Base-by-base conservation (phyloP, 176 grass and related monocot species). In the Carex pumila region DNA sequence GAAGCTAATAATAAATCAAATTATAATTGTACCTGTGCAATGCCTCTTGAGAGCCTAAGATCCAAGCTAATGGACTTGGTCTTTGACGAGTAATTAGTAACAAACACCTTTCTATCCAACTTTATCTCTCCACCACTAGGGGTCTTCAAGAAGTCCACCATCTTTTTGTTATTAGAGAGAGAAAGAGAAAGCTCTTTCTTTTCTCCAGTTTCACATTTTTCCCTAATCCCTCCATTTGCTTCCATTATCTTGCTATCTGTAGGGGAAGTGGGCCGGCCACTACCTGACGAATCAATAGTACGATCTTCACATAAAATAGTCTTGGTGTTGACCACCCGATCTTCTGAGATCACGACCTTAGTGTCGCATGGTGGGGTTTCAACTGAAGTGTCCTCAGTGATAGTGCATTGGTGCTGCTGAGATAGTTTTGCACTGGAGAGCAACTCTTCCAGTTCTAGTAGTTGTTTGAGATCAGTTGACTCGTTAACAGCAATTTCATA, bases 21-120 rank as follows among this genome's bases (percentile, higher is more conserved):
- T 57, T 81, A 50, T 22, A 83, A 78, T 31, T n/a, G 29, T 86
- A 98, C 96, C 96, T 98, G 92, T 79, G 89, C 91, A 86, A 98
- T 98, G 85, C 96, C 96, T 85, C 93, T 81, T 67, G 96, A 98
- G 79, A 98, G 89, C 69, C 96, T 81, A 70, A 98, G 90, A 95
- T 98, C 93, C 88, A 98, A 93, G 87, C 96, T 95, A 84, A 98
- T 95, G 3, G 92, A 93, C 89, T 98, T 98, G 63, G 91, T 87
- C 81, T 90, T 98, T 72, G 91, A 88, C 12, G 81, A 83, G 30
- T 89, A 83, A 86, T 94, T 93, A 2, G 92, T 88, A 88, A 92
- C 87, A 87, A 95, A 93, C 50, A 98, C 18, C 80, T 86, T 86
- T 87, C 81, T 71, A 82, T 93, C 88, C 10, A 88, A 65, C 63